These are phyloP conservation scores for Chytriomyces confervae DNA, from an alignment of 192 early-diverging fungal species.

Conservation along the genomic window DNA sequence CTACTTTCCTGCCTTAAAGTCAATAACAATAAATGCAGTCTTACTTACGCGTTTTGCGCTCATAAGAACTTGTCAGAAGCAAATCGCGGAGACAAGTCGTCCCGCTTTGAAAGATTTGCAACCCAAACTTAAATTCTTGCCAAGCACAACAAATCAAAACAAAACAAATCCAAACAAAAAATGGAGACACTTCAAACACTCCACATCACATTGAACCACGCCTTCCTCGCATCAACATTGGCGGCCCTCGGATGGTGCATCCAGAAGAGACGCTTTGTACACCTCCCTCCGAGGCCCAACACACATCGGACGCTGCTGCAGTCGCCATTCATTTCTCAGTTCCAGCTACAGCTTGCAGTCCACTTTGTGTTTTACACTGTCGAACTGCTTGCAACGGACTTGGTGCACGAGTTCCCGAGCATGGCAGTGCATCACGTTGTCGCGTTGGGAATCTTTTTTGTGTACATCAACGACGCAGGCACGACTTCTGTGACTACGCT, in stretches of 20 bases:
- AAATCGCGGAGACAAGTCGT: too few relatives aligned
- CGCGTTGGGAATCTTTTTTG: constrained; percentile 12
- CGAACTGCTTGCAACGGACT: background rate
- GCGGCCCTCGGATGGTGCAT: constrained; percentile 3
- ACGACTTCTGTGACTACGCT: background rate
- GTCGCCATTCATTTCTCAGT: background rate
- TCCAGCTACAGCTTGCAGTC: constrained; percentile 1
- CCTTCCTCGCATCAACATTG: background rate
- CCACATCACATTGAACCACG: background rate
- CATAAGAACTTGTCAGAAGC: too few relatives aligned
- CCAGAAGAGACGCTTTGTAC: background rate
- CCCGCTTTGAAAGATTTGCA: too few relatives aligned
- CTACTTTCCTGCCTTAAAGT: too few relatives aligned
- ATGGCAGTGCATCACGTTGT: constrained; percentile 9
- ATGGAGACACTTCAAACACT: too few relatives aligned
- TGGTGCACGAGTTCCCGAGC: background rate
- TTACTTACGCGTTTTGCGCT: too few relatives aligned
- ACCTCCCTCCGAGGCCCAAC: background rate
- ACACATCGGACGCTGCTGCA: background rate
- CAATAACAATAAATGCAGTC: too few relatives aligned
- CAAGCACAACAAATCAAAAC: too few relatives aligned
- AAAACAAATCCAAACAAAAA: too few relatives aligned
- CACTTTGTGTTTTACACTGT: constrained; percentile 1
- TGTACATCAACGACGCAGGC: background rate
- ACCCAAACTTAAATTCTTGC: too few relatives aligned